phyloP scores from a whole-genome alignment of 2,329 filamentous ascomycete species.

The Xylariaceae sp. region DNA sequence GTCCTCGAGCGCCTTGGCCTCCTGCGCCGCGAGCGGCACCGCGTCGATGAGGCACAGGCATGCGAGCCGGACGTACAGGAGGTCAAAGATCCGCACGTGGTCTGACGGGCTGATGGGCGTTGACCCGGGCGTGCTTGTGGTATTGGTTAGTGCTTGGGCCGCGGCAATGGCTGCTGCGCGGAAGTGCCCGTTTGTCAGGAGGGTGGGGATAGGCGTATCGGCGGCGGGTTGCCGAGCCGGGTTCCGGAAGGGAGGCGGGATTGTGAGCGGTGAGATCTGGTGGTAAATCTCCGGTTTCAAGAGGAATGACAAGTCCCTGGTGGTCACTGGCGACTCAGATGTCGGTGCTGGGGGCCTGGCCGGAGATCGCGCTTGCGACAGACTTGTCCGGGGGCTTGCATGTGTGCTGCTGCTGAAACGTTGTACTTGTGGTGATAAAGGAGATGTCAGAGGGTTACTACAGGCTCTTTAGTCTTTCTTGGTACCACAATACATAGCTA shows the following conservation, averaged over 20 bases:
- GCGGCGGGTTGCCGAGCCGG: constrained; percentile 67
- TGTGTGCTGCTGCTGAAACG: constrained; percentile 31
- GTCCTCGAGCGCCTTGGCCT: constrained; percentile 68
- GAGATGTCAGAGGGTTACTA: constrained; percentile 35
- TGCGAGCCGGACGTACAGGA: constrained; percentile 81
- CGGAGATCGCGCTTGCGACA: constrained; percentile 30
- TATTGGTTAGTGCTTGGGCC: constrained; percentile 63
- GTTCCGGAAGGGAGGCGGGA: constrained; percentile 71
- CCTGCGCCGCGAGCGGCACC: constrained; percentile 70
- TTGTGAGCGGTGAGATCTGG: constrained; percentile 68
- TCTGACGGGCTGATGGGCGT: constrained; percentile 58
- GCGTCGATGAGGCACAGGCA: constrained; percentile 82
- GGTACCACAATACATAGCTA: constrained; percentile 14
- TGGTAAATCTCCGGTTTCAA: constrained; percentile 84
- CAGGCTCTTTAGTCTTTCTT: not conserved
- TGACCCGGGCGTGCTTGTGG: constrained; percentile 46
- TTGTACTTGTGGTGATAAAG: constrained; percentile 36
- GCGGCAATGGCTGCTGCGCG: constrained; percentile 76
- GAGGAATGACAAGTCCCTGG: constrained; percentile 80
- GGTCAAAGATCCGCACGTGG: constrained; percentile 69
- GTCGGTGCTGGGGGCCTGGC: constrained; percentile 21
- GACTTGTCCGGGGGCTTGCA: constrained; percentile 34
- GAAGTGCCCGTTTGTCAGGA: constrained; percentile 78
- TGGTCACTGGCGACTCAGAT: constrained; percentile 40
- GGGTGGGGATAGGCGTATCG: constrained; percentile 68